These are phyloP conservation scores for Pezicula neosporulosa DNA, from an alignment of 2,329 filamentous ascomycete genomes.

Conservation along the genomic window DNA sequence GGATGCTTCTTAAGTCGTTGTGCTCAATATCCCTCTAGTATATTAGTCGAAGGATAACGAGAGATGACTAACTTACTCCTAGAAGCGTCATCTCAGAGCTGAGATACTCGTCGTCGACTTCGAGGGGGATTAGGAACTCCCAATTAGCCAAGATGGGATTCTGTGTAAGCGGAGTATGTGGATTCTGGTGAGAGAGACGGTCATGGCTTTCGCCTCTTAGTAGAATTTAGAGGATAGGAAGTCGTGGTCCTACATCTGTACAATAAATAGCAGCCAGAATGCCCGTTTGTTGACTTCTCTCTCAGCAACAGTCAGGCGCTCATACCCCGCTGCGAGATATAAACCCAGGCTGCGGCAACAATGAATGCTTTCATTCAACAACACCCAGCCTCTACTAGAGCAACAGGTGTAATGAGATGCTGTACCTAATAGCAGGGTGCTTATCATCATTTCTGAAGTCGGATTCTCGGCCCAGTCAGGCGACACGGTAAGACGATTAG, in stretches of 20 bases:
- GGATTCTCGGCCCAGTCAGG: conserved; percentile 3
- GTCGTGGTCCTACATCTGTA: conserved; percentile 19
- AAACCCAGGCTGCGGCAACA: conserved; percentile 6
- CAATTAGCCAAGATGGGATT: conserved; percentile 18
- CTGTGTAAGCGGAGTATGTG: conserved; percentile 17
- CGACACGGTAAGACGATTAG: conserved; percentile 5
- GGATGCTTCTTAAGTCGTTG: too few relatives aligned
- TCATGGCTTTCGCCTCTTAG: conserved; percentile 2
- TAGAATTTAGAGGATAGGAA: background rate
- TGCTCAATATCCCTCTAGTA: too few relatives aligned
- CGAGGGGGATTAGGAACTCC: conserved; percentile 18
- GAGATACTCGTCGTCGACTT: conserved; percentile 13
- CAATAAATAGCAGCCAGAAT: conserved; percentile 22
- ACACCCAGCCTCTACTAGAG: conserved; percentile 8
- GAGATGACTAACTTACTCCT: too few relatives aligned
- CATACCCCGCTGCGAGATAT: conserved; percentile 5
- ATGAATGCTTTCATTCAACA: conserved; percentile 11
- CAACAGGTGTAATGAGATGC: conserved; percentile 10
- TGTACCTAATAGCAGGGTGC: conserved; percentile 6
- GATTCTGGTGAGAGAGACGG: conserved; percentile 10
- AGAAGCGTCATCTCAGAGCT: background rate
- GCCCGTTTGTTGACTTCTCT: conserved; percentile 19
- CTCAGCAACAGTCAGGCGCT: conserved; percentile 1
- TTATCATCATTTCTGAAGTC: conserved; percentile 5
- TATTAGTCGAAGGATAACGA: too few relatives aligned